Base-by-base conservation (phyloP, 495 filamentous ascomycete species). In the Corynascus novoguineensis region DNA sequence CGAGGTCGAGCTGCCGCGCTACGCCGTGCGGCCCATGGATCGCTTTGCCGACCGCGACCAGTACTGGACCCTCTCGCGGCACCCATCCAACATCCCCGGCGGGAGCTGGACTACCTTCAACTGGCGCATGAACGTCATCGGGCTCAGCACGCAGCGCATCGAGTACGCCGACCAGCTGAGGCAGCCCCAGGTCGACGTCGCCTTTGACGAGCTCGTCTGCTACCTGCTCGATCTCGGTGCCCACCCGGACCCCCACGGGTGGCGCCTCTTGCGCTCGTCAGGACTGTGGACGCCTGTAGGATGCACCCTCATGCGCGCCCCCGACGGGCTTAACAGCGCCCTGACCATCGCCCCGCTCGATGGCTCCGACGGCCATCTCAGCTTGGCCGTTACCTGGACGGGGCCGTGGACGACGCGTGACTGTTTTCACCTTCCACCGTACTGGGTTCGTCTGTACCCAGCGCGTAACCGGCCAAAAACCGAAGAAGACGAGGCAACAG, bases 211-310 rank as follows among this genome's bases (percentile, higher is more conserved):
- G 58, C 72, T 86, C 5, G 62, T 86, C 2, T 76, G 71, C 15
- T 86, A 85, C 61, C 65, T 87, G 37, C 67, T 87, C 8, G 84
- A 86, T 64, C 66, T 84, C 3, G 84, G 84, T 1, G 84, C 82
- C 0, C 72, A 83, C 44, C 83, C 83, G 0, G 77, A 81, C 59
- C 61, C 76, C 2, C 79, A 78, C 27, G 84, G 82, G 2, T 83
- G 82, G 73, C 74, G 75, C 29, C 71, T 84, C 58, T 56, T 86
- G 54, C 69, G 82, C 48, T 74, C 76, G 11, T 79, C 80, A 5
- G 83, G 84, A 8, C 58, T 86, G 6, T 86, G 83, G 84, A 83
- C 83, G 15, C 83, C 84, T 0, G 78, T 75, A 0, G 83, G 83
- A 11, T 85, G 83, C 31, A 67, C 74, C 5, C 62, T 87, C 56